These are phyloP conservation scores for Dioscorea cayenensis DNA, from an alignment of 116 monocot species.

Conservation along the genomic window DNA sequence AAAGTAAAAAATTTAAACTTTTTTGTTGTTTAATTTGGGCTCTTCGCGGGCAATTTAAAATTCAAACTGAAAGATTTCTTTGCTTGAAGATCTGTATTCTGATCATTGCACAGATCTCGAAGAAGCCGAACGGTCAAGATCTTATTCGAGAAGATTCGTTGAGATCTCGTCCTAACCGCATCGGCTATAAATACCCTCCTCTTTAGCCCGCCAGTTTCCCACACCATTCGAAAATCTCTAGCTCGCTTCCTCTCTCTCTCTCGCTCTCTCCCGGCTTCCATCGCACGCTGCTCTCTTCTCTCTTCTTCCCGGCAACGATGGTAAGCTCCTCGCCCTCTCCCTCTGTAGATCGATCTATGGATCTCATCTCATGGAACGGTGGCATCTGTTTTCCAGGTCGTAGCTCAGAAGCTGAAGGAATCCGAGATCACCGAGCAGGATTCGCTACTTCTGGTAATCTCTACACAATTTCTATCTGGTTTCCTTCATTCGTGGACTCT, in stretches of 20 bases:
- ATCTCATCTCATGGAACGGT: background rate
- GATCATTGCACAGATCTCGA: no score
- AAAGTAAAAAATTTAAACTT: no score
- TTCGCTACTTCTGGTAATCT: conserved; percentile 80
- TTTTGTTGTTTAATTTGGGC: no score
- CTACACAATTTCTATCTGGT: background rate
- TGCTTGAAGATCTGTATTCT: no score
- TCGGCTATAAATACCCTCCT: background rate
- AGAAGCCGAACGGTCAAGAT: no score
- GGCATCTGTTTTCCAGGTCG: conserved; percentile 36
- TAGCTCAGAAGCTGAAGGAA: conserved; percentile 66
- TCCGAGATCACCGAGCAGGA: conserved; percentile 99
- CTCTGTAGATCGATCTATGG: background rate
- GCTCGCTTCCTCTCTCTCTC: background rate
- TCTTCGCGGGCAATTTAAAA: no score
- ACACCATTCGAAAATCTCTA: background rate
- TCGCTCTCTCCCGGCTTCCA: background rate
- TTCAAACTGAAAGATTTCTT: no score
- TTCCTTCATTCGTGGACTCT: background rate
- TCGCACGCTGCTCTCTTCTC: background rate
- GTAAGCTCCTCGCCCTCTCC: conserved; percentile 1
- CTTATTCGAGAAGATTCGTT: no score
- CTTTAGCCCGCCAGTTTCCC: background rate
- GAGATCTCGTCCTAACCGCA: background rate
- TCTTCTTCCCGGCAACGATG: background rate